phyloP scores from a whole-genome alignment of 768 basidiomycete species.

The Sarcomyxa edulis region DNA sequence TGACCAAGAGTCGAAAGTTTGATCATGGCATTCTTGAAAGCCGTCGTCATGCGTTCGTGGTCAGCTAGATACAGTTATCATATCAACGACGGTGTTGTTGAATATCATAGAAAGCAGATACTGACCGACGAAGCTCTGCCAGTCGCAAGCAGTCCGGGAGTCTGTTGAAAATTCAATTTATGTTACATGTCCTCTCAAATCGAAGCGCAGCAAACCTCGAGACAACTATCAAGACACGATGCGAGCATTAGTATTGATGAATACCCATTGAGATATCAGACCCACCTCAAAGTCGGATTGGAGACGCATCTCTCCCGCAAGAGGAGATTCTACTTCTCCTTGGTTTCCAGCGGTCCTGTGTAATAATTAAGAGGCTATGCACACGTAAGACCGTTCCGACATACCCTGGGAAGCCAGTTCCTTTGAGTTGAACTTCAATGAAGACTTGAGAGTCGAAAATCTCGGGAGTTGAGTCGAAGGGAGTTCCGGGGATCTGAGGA shows the following conservation, averaged over 20 bases:
- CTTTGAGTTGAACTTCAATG: constrained; percentile 39
- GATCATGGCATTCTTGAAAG: constrained; percentile 36
- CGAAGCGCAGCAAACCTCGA: constrained; percentile 11
- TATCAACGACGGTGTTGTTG: constrained; percentile 7
- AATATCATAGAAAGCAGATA: constrained; percentile 10
- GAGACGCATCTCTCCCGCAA: constrained; percentile 24
- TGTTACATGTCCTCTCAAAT: neutral
- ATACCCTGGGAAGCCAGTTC: constrained; percentile 30
- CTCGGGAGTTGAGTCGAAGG: constrained; percentile 41
- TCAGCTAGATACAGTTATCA: constrained; percentile 13
- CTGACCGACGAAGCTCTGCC: constrained; percentile 39
- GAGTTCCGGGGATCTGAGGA: constrained; percentile 25
- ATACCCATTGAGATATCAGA: constrained; percentile 18
- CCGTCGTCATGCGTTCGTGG: constrained; percentile 25
- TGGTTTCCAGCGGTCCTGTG: constrained; percentile 23
- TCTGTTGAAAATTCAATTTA: constrained; percentile 19
- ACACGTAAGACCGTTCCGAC: neutral
- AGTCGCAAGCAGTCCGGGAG: constrained; percentile 38
- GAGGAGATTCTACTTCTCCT: constrained; percentile 17
- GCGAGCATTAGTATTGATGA: constrained; percentile 32
- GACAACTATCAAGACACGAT: constrained; percentile 33
- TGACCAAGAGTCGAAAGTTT: constrained; percentile 40
- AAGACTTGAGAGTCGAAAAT: constrained; percentile 41
- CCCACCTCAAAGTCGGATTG: constrained; percentile 22
- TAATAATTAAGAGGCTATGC: constrained; percentile 3